Evolutionary conservation across 1,139 yeast species (phyloP).

Genomic region (Zygosaccharomyces pseudobailii): DNA sequence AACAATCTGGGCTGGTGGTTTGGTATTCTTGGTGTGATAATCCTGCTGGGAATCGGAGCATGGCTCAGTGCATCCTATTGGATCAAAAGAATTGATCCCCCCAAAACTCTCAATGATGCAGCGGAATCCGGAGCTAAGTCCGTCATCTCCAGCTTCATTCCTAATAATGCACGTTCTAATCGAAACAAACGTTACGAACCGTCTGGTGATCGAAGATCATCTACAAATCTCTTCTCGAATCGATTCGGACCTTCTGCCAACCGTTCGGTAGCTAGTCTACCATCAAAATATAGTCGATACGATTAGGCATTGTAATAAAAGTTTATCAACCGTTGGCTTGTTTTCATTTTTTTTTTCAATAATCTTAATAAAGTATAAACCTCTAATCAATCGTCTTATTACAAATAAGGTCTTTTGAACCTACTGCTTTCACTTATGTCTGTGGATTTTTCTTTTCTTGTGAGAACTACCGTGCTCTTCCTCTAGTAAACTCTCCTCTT

Average conservation of each 20-base stretch:
- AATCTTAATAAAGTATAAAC: not conserved
- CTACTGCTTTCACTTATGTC: not conserved
- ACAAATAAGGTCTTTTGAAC: not conserved
- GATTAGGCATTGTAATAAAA: conserved; percentile 10
- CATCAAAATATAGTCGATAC: conserved; percentile 28
- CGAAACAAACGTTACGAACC: conserved; percentile 1
- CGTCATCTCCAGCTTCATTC: conserved; percentile 30
- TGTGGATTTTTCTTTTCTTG: not conserved
- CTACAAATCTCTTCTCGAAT: not conserved
- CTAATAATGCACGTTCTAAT: conserved; percentile 15
- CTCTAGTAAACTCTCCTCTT: not conserved
- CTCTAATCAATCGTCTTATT: not conserved
- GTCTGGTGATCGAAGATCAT: not conserved
- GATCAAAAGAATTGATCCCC: conserved; percentile 35
- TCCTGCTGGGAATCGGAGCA: conserved; percentile 37
- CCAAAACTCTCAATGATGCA: conserved; percentile 32
- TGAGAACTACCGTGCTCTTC: not conserved
- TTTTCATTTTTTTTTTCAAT: not conserved
- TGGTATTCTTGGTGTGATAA: conserved; percentile 55
- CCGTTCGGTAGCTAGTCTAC: conserved; percentile 26
- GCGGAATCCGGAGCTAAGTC: conserved; percentile 35
- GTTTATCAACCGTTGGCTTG: not conserved
- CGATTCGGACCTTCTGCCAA: conserved; percentile 18
- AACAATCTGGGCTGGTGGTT: conserved; percentile 55
- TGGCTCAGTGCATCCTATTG: conserved; percentile 39